Percentiles rank a stretch among this genome's conserved stretches.
Evolutionary conservation across 2,329 filamentous ascomycete species (phyloP).

Genomic region (Fusarium sp.): DNA sequence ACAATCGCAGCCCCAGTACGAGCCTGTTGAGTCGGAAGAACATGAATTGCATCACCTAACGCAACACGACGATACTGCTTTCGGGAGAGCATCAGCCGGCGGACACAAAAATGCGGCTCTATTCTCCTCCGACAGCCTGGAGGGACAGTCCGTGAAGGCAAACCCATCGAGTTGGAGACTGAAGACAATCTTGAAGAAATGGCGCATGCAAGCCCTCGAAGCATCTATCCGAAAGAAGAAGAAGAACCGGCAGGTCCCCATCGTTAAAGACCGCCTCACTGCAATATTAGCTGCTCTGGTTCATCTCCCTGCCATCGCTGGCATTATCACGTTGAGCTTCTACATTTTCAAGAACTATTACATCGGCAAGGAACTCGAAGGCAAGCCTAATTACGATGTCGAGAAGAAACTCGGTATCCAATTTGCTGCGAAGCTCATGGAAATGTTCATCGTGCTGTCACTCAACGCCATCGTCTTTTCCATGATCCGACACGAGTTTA

Average conservation of each 20-base stretch:
- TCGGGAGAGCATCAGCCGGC: background rate
- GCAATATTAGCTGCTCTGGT: slow-evolving; percentile 22
- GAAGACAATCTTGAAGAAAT: slow-evolving; percentile 29
- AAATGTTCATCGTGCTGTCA: slow-evolving; percentile 33
- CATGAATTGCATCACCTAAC: background rate
- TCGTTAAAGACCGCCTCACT: slow-evolving; percentile 32
- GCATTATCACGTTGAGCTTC: slow-evolving; percentile 28
- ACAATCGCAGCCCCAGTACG: slow-evolving; percentile 18
- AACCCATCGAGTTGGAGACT: slow-evolving; percentile 23
- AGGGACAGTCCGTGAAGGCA: background rate
- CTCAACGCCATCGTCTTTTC: slow-evolving; percentile 30
- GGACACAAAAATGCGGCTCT: background rate
- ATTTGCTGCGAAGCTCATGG: slow-evolving; percentile 35
- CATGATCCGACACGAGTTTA: slow-evolving; percentile 33
- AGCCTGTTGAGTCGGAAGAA: slow-evolving; percentile 25
- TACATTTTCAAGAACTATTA: slow-evolving; percentile 39
- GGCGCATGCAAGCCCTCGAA: slow-evolving; percentile 20
- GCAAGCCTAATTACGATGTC: slow-evolving; percentile 20
- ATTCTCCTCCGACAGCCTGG: background rate
- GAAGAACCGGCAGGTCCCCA: slow-evolving; percentile 15
- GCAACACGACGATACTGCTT: background rate
- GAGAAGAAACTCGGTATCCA: slow-evolving; percentile 36
- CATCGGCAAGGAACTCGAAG: slow-evolving; percentile 36
- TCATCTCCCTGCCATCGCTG: slow-evolving; percentile 29
- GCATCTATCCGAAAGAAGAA: slow-evolving; percentile 6